A percentile compares a stretch with the other conserved stretches of the same genome.
phyloP scores from a whole-genome alignment of 352 stramenopile genomes.

The Globisporangium iwayamae region DNA sequence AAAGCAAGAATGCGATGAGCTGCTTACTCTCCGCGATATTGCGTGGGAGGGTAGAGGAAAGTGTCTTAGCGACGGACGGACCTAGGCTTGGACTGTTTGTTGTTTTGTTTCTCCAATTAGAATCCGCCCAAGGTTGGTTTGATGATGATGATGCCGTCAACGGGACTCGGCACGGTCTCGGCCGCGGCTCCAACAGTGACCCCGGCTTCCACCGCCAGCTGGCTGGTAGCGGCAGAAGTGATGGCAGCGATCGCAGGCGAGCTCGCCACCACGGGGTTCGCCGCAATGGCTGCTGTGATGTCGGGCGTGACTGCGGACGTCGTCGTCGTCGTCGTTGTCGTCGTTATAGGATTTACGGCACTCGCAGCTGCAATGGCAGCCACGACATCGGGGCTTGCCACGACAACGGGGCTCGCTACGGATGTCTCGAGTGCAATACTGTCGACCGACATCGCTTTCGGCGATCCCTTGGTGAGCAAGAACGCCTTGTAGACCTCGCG shows the following conservation, averaged over 20 bases:
- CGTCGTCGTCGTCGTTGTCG: not conserved
- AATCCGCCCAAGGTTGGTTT: not conserved
- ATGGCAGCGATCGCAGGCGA: not conserved
- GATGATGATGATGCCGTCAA: not conserved
- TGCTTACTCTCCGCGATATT: no score
- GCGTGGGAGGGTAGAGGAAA: no score
- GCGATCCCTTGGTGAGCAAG: not conserved
- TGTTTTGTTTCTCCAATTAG: not conserved
- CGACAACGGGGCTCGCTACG: not conserved
- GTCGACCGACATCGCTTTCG: not conserved
- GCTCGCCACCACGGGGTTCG: not conserved
- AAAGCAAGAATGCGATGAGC: no score
- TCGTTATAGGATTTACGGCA: not conserved
- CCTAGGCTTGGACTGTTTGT: no score
- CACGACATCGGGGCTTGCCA: not conserved
- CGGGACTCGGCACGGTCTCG: not conserved
- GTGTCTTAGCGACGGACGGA: no score
- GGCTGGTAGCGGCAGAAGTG: not conserved
- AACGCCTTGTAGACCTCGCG: slow-evolving; percentile 18
- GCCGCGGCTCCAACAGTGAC: not conserved
- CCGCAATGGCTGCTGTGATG: not conserved
- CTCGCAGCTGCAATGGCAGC: not conserved
- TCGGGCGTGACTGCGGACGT: not conserved
- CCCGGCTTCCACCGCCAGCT: not conserved
- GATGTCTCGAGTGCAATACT: not conserved